Evolutionary conservation across 2,329 filamentous ascomycete genomes (phyloP).

Genomic region (Penicillium brevicompactum): DNA sequence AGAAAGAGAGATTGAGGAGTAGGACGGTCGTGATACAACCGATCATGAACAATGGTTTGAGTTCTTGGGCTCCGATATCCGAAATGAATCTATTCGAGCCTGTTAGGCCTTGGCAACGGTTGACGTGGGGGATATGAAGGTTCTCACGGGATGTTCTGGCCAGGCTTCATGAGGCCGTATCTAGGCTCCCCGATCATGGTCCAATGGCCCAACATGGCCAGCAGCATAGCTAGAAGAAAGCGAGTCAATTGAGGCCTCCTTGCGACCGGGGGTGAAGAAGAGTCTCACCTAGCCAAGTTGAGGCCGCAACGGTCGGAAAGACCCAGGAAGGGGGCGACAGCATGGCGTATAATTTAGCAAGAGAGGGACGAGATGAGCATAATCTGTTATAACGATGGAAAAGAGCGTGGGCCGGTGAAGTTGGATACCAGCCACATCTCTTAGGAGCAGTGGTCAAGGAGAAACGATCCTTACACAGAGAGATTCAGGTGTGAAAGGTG

Average conservation of each 20-base stretch:
- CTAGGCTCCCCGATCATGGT: constrained; percentile 17
- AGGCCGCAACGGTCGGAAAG: constrained; percentile 19
- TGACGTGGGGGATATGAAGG: background rate
- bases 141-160: constrained; percentile 21
- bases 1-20: constrained; percentile 19
- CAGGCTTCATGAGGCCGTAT: constrained; percentile 21
- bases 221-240: constrained; percentile 15
- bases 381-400: constrained; percentile 8
- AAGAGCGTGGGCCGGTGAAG: constrained; percentile 12
- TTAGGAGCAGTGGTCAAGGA: constrained; percentile 7
- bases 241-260: background rate
- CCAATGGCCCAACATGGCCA: constrained; percentile 20
- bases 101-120: background rate
- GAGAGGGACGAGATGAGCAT: constrained; percentile 1
- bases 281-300: constrained; percentile 20
- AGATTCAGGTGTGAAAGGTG: constrained; percentile 9
- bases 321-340: constrained; percentile 15
- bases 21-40: constrained; percentile 20
- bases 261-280: background rate
- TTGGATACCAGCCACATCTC: constrained; percentile 13
- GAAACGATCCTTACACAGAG: constrained; percentile 8
- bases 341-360: constrained; percentile 2
- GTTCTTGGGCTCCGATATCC: constrained; percentile 18
- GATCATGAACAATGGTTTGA: constrained; percentile 19
- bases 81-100: constrained; percentile 17